Evolutionary conservation across 1,284 basidiomycete genomes (phyloP), one percentile per base, ranked within the genome.

Genomic region (Ceratobasidium sp.): DNA sequence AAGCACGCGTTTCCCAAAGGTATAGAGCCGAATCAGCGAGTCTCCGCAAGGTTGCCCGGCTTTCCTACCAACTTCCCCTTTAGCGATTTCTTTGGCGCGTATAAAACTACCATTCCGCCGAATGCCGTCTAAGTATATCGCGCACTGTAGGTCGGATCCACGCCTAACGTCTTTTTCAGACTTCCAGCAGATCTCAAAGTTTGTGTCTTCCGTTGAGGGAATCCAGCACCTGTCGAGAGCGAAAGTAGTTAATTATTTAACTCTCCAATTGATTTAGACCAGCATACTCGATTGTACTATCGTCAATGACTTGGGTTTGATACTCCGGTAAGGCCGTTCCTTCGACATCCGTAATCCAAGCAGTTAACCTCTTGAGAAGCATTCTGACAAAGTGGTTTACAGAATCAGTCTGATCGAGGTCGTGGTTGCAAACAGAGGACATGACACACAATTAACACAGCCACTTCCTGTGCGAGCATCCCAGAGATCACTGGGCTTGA

Each of bases 281-380:
- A 45, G 29, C 53, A 17, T 44, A 67, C 65, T 67, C 65, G 41
- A 67, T 45, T 41, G 65, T 67, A 36, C 22, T 67, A 6, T 47
- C 65, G 27, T 67, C 65, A 11, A 56, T 44, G 44, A 54, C 9
- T 33, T 17, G n/a, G 1, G 36, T 67, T 47, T 45, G 22, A 45
- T 67, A 54, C 22, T 67, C 65, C 4, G 65, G 50, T 4, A 67
- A 41, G 2, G 48, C 22, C 22, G 5, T 36, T 1, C 64, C 45
- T 17, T 51, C 2, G 1, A 7, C 19, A 45, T 19, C 44, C 9
- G 17, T n/a, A 19, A 67, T 29, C 51, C 50, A 67, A 14, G 45
- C 64, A 2, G 17, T 17, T 6, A 67, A 14, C n/a, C 22, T 29
- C 7, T 64, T 64, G 11, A 64, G 29, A 4, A 64, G 9, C 62